Percentiles rank a stretch among this genome's conserved stretches.
Conservation (phyloP, 192 early-diverging fungal species). For the Allomyces macrogynus region DNA sequence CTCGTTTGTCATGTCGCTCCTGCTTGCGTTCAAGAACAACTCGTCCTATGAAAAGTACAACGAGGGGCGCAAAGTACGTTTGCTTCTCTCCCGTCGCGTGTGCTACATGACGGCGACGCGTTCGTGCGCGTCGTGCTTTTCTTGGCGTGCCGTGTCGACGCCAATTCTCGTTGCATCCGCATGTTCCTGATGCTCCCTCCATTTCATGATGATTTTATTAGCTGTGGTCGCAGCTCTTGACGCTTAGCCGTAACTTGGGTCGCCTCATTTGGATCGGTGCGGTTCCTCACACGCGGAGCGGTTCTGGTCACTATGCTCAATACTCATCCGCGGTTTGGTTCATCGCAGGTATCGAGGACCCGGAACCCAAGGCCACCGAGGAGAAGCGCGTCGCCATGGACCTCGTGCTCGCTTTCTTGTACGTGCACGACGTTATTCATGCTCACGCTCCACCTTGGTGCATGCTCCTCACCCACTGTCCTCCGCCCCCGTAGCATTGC, state of each 20-base stretch:
- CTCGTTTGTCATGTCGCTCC: background rate
- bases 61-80: background rate
- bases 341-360: background rate
- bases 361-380: background rate
- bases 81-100: too few relatives aligned
- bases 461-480: background rate
- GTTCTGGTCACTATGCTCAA: too few relatives aligned
- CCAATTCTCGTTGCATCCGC: too few relatives aligned
- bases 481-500: background rate
- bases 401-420: background rate
- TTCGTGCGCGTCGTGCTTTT: too few relatives aligned
- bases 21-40: constrained; percentile 1
- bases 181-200: too few relatives aligned
- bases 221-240: background rate
- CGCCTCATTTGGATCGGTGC: background rate
- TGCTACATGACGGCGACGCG: too few relatives aligned
- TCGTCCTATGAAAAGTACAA: background rate
- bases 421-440: background rate
- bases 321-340: too few relatives aligned
- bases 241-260: background rate
- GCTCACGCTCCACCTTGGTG: background rate
- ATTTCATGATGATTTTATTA: too few relatives aligned
- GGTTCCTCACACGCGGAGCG: too few relatives aligned
- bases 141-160: too few relatives aligned
- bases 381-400: background rate